Evolutionary conservation across 2,329 filamentous ascomycete species (phyloP).

Genomic region (Rosellinia necatrix): DNA sequence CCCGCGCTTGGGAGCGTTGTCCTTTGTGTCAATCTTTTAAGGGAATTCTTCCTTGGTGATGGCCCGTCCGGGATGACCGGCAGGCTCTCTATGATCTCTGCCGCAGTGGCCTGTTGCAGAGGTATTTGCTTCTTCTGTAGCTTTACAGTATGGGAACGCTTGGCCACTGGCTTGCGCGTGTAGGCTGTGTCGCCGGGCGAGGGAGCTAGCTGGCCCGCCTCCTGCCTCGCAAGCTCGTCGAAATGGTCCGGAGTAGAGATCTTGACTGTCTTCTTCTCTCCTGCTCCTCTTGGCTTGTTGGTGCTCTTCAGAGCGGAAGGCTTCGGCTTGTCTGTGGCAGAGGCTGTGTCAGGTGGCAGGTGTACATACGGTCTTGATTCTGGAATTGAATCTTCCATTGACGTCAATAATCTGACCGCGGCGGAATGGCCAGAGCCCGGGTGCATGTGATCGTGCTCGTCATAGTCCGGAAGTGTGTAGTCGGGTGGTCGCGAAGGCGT

Average conservation of each 20-base stretch:
- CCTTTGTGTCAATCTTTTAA: slow-evolving; percentile 40
- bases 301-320: slow-evolving; percentile 34
- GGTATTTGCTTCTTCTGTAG: slow-evolving; percentile 51
- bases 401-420: slow-evolving; percentile 65
- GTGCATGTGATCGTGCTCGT: slow-evolving; percentile 56
- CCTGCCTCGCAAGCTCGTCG: slow-evolving; percentile 45
- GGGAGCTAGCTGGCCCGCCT: slow-evolving; percentile 38
- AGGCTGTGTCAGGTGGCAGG: slow-evolving; percentile 31
- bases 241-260: slow-evolving; percentile 38
- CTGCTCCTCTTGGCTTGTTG: slow-evolving; percentile 12
- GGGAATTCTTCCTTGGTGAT: slow-evolving; percentile 48
- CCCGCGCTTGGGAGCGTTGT: slow-evolving; percentile 21
- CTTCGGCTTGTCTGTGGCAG: slow-evolving; percentile 34
- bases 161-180: slow-evolving; percentile 33
- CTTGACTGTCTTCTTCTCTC: slow-evolving; percentile 33
- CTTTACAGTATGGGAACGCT: slow-evolving; percentile 51
- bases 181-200: slow-evolving; percentile 25
- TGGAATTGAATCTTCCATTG: slow-evolving; percentile 59
- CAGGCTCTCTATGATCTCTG: slow-evolving; percentile 47
- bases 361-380: slow-evolving; percentile 60
- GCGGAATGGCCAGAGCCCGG: slow-evolving; percentile 52
- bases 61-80: slow-evolving; percentile 58
- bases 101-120: slow-evolving; percentile 37
- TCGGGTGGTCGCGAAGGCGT: slow-evolving; percentile 60
- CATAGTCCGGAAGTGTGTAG: slow-evolving; percentile 61